A percentile compares a stretch with the other conserved stretches of the same genome.
Evolutionary conservation across 139 green algal species (phyloP).

Genomic region (Pseudopediastrum boryanum): DNA sequence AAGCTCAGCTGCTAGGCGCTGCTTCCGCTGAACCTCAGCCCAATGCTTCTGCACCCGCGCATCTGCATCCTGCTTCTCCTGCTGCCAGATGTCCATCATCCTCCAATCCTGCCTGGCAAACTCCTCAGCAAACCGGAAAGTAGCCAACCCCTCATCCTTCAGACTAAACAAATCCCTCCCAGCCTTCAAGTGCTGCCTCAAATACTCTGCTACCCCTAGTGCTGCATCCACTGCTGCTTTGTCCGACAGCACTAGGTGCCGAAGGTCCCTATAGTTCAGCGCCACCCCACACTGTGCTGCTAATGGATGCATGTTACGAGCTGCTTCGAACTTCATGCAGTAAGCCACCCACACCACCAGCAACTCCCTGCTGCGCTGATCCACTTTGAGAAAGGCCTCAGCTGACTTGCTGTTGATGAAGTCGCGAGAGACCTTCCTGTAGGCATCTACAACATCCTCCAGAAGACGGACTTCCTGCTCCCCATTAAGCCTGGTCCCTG

Average conservation of each 20-base stretch:
- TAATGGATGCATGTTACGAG: constrained; percentile 15
- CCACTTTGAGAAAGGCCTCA: constrained; percentile 12
- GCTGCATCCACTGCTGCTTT: constrained; percentile 39
- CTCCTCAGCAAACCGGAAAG: constrained; percentile 35
- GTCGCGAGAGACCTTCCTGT: constrained; percentile 20
- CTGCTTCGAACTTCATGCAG: constrained; percentile 38
- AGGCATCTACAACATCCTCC: constrained; percentile 39
- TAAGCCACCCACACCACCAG: constrained; percentile 53
- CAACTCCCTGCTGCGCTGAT: constrained; percentile 52
- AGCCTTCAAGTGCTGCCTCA: constrained; percentile 19
- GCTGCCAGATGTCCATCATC: constrained; percentile 17
- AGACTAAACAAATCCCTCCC: constrained; percentile 33
- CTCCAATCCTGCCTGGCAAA: constrained; percentile 8
- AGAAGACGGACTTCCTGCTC: constrained; percentile 20
- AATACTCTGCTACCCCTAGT: constrained; percentile 50
- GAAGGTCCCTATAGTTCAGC: constrained; percentile 37
- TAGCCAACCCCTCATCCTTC: constrained; percentile 15
- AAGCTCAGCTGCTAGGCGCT: constrained; percentile 15
- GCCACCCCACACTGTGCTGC: constrained; percentile 20
- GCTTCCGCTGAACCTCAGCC: constrained; percentile 45
- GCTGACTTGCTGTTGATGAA: constrained; percentile 25
- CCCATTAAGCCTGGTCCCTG: neutral
- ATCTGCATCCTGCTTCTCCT: constrained; percentile 34
- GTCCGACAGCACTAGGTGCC: constrained; percentile 57
- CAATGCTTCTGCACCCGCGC: constrained; percentile 39